Conservation (phyloP, 441 rosid genomes). For the Daphne laureola region DNA sequence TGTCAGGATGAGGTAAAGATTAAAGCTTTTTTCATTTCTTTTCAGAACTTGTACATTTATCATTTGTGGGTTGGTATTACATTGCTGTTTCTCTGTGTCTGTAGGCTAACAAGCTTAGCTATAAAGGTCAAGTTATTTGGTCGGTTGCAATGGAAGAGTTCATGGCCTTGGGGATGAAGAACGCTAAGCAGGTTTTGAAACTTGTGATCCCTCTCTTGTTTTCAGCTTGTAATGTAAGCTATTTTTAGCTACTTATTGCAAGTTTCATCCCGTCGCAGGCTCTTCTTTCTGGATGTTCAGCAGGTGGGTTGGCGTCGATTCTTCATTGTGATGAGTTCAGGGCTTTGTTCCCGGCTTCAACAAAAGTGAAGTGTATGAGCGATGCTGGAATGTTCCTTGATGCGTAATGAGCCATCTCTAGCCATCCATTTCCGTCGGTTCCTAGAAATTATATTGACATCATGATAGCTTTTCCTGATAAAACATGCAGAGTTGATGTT, state of each 20-base stretch:
- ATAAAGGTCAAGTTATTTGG: slow-evolving; percentile 47
- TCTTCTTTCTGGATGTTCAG: slow-evolving; percentile 63
- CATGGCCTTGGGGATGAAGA: slow-evolving; percentile 32
- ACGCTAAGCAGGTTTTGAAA: slow-evolving; percentile 36
- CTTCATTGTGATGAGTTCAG: slow-evolving; percentile 52
- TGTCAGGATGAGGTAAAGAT: slow-evolving; percentile 39
- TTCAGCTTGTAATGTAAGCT: slow-evolving; percentile 1
- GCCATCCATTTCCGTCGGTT: slow-evolving; percentile 3
- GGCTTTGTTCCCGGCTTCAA: slow-evolving; percentile 25
- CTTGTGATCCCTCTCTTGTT: background rate
- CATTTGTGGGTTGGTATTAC: background rate
- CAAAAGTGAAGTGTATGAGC: slow-evolving; percentile 52
- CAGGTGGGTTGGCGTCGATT: slow-evolving; percentile 61
- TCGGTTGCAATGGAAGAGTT: slow-evolving; percentile 41
- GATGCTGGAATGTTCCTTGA: slow-evolving; percentile 63
- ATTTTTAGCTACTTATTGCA: slow-evolving; percentile 1
- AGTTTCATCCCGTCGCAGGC: slow-evolving; percentile 25
- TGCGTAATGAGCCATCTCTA: slow-evolving; percentile 26
- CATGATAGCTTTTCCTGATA: background rate
- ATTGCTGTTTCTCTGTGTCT: slow-evolving; percentile 8
- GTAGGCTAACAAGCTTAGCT: slow-evolving; percentile 15
- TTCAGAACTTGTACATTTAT: background rate
- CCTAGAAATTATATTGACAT: background rate
- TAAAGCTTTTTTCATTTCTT: background rate
- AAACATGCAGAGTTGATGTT: slow-evolving; percentile 33